phyloP scores from a whole-genome alignment of 306 rosid species.

The Cicer arietinum region DNA sequence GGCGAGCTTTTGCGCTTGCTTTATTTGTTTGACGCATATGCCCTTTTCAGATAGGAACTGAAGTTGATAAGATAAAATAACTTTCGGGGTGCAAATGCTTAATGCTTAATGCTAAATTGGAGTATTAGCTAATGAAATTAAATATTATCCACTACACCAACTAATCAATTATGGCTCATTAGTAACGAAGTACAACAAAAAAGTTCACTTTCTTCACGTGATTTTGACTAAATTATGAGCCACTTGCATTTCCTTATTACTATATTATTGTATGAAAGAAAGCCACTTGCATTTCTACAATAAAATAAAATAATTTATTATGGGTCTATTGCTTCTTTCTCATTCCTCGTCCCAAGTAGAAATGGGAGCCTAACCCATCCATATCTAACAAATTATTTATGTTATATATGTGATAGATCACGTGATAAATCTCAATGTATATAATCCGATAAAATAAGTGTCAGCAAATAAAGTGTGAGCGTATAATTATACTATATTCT shows the following conservation, averaged over 20 bases:
- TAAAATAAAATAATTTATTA: neutral
- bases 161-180: slow-evolving; percentile 41
- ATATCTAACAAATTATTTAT: too few relatives aligned
- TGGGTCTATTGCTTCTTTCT: neutral
- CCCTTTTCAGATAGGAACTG: slow-evolving; percentile 26
- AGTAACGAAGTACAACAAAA: neutral
- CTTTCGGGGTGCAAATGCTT: too few relatives aligned
- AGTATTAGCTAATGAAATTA: neutral
- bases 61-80: too few relatives aligned
- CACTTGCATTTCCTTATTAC: slow-evolving; percentile 17
- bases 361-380: neutral
- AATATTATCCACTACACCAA: slow-evolving; percentile 43
- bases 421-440: too few relatives aligned
- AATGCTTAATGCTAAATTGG: too few relatives aligned
- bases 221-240: slow-evolving; percentile 26
- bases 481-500: too few relatives aligned
- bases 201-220: slow-evolving; percentile 48
- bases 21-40: slow-evolving; percentile 33
- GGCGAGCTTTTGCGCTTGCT: neutral
- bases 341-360: neutral
- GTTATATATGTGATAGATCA: too few relatives aligned
- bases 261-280: neutral
- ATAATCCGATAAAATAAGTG: too few relatives aligned
- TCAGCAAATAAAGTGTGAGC: too few relatives aligned
- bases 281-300: slow-evolving; percentile 20